phyloP scores from a whole-genome alignment of 108 stramenopile genomes.

The Fistulifera pelliculosa region DNA sequence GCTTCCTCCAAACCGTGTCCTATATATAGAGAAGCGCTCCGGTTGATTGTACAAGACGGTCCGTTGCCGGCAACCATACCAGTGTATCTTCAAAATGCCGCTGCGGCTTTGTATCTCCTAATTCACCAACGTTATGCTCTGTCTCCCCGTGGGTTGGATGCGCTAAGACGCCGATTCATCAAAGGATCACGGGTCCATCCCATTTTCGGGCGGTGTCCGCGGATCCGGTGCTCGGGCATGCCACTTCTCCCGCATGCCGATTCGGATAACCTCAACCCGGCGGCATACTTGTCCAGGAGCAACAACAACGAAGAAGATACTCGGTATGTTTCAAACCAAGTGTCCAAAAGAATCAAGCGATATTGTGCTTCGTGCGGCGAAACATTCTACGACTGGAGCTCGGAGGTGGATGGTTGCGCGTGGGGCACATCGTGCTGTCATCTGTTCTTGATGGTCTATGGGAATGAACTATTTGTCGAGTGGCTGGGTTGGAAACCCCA shows the following conservation, averaged over 20 bases:
- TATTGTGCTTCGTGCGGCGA: slow-evolving; percentile 29
- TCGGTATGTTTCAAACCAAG: no score
- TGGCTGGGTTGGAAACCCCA: background rate
- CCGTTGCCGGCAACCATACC: slow-evolving; percentile 4
- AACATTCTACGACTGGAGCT: slow-evolving; percentile 31
- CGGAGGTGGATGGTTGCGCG: slow-evolving; percentile 37
- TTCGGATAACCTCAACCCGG: slow-evolving; percentile 5
- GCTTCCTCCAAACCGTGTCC: slow-evolving; percentile 18
- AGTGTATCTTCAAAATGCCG: slow-evolving; percentile 28
- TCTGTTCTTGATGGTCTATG: slow-evolving; percentile 37
- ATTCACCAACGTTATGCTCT: slow-evolving; percentile 38
- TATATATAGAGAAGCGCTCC: slow-evolving; percentile 35
- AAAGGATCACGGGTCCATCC: background rate
- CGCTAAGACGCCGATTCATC: slow-evolving; percentile 22
- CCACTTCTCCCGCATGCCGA: slow-evolving; percentile 35
- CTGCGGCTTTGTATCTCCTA: slow-evolving; percentile 37
- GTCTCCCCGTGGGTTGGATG: slow-evolving; percentile 46
- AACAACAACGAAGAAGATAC: no score
- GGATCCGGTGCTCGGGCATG: slow-evolving; percentile 26
- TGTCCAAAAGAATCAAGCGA: slow-evolving; percentile 6
- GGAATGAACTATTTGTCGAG: slow-evolving; percentile 1
- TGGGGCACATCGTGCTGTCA: slow-evolving; percentile 46
- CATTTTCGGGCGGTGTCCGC: slow-evolving; percentile 54
- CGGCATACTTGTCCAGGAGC: no score
- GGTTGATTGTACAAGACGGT: slow-evolving; percentile 21